phyloP scores from a whole-genome alignment of 495 filamentous ascomycete genomes.

The Aspergillus avenaceus region DNA sequence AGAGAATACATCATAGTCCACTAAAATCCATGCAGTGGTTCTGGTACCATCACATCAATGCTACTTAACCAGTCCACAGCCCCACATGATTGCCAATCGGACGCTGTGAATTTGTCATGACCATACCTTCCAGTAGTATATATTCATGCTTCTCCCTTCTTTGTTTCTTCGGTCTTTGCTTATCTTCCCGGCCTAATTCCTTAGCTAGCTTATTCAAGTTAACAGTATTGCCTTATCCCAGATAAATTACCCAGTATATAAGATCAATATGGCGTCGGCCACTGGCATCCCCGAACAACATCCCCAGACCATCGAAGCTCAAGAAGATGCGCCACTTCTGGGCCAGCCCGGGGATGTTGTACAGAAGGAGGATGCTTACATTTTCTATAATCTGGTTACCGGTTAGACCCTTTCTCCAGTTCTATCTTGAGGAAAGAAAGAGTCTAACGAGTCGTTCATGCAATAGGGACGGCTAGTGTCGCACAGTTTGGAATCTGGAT shows the following conservation, averaged over 20 bases:
- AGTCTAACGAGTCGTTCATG: neutral
- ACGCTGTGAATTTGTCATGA: neutral
- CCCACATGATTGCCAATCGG: neutral
- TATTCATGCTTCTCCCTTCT: neutral
- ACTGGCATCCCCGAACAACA: slow-evolving; percentile 46
- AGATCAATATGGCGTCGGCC: slow-evolving; percentile 46
- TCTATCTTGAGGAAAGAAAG: neutral
- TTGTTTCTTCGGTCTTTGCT: neutral
- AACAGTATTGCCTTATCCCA: neutral
- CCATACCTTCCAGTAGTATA: neutral
- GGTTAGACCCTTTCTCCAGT: slow-evolving; percentile 46
- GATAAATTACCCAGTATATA: neutral
- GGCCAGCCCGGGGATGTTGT: slow-evolving; percentile 68
- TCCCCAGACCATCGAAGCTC: slow-evolving; percentile 21
- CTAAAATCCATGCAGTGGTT: no score
- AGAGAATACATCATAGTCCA: no score
- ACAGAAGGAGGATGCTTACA: slow-evolving; percentile 57
- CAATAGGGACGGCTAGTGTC: slow-evolving; percentile 60
- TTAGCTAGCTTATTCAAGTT: neutral
- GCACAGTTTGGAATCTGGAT: slow-evolving; percentile 66
- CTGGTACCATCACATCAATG: neutral
- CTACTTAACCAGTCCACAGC: neutral
- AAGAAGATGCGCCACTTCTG: slow-evolving; percentile 74
- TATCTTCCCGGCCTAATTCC: neutral
- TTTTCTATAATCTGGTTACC: slow-evolving; percentile 69